Base-by-base conservation (phyloP, 2,329 filamentous ascomycete genomes). In the Orbilia quercus region DNA sequence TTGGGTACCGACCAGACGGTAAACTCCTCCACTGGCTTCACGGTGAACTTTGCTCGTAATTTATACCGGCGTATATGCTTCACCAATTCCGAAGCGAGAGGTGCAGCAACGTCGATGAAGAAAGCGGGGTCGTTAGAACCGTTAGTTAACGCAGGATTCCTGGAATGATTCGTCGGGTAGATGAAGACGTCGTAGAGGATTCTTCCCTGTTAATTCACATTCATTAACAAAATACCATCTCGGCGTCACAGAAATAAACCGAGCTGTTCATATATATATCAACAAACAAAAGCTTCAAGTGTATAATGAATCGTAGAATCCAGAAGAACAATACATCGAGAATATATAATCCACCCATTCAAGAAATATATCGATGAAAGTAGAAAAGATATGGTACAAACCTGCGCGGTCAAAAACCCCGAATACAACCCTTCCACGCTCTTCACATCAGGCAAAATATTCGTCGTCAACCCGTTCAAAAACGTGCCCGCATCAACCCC, bases 171-270 rank as follows among this genome's bases (percentile, higher is more conserved):
- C 75, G 86, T 82, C 0, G 88, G 89, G 83, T 96, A 97, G 51
- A 99, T 84, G 80, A 98, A 96, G 58, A 92, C 90, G 82, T 99
- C 95, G 82, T 94, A 87, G 45, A 97, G 83, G 7, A 99, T 86
- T 66, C 93, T 87, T 44, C 95, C 95, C 72, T 77, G 51, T 22
- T 50, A 9, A 31, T 7, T 3, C 2, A 3, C 48, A 14, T 9
- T 16, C 20, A 12, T 20, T 22, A 28, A 28, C 11, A 38, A n/a
- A n/a, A n/a, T n/a, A n/a, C n/a, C n/a, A n/a, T n/a, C n/a, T n/a
- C n/a, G n/a, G n/a, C n/a, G n/a, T n/a, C n/a, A 31, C 28, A 31
- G 9, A 31, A 31, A 4, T 31, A 9, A 9, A 31, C 28, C 5
- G 9, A 9, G 9, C 28, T 31, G 5, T 20, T 4, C 7, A 57